Evolutionary conservation across 768 basidiomycete species (phyloP), one percentile per base, ranked within the genome.

Genomic region (Mycena venus): DNA sequence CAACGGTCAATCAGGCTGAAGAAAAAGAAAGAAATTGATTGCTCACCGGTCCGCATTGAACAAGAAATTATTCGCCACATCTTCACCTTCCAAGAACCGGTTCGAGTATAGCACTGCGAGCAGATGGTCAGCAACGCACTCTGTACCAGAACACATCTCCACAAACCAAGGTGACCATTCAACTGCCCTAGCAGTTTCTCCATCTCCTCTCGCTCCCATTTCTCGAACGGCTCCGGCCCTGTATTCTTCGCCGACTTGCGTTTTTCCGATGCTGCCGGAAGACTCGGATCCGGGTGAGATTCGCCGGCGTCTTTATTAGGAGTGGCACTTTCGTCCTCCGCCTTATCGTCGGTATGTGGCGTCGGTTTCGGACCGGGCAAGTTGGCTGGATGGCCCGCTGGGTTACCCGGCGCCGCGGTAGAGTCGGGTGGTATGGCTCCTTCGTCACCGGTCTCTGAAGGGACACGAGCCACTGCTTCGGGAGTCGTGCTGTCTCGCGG

Each of bases 71-170:
- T 97, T 94, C 8, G 94, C 93, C 1, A 91, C 87, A 80, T 98
- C 96, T 83, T 99, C 97, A n/a, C 91, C 94, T 83, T 99, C 97
- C 73, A 99, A 80, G 85, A 99, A 99, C 14, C 92, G 91, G 19
- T 88, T 94, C 2, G 97, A 92, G 84, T 95, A 95, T 14, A 95
- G 67, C 44, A 99, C 97, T 98, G 19, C 4, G 34, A n/a, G 56
- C 29, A 53, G 42, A 34, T 71, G 75, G 42, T 68, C 62, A 76
- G 73, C 31, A 60, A 61, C 7, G 38, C 47, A 31, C 40, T 29
- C 2, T 15, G 34, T 27, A 29, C 51, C 36, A 34, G 23, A 27
- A 60, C 60, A 59, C 9, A 62, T 25, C 11, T 15, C n/a, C 25
- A 76, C 91, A 78, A 79, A 96, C 97, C 97, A 32, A 99, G 86